A percentile compares a stretch with the other conserved stretches of the same genome.
Conservation (phyloP, 257 asterid species). For the Solanum arcanum region DNA sequence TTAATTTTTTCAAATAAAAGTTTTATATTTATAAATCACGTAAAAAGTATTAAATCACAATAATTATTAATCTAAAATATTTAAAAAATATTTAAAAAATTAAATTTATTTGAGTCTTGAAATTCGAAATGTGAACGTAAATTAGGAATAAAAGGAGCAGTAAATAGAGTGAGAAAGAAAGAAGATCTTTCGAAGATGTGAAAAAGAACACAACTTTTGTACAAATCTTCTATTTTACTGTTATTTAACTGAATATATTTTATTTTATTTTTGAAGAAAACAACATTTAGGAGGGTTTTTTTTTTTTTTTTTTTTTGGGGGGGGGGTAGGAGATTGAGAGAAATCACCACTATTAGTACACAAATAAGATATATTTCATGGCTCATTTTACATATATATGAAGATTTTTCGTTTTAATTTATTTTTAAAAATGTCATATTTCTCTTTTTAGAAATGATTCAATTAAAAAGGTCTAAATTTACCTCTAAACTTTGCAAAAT, state of each 20-base stretch:
- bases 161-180: neutral
- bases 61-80: no score
- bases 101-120: no score
- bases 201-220: neutral
- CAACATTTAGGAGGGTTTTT: no score
- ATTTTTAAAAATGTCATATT: neutral
- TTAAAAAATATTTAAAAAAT: no score
- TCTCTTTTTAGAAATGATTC: neutral
- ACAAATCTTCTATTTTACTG: neutral
- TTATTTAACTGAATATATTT: no score
- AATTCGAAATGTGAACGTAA: no score
- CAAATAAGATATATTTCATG: neutral
- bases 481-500: neutral
- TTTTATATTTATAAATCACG: no score
- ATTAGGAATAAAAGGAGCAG: no score
- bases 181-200: neutral
- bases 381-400: neutral
- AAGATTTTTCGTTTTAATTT: neutral
- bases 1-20: no score
- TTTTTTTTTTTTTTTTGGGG: no score
- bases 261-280: no score
- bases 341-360: neutral
- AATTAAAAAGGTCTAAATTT: neutral
- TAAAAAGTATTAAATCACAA: no score
- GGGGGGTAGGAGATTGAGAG: neutral